A percentile compares a stretch with the other conserved stretches of the same genome.
phyloP scores from a whole-genome alignment of 2,329 filamentous ascomycete genomes.

The Claviceps quebecensis region DNA sequence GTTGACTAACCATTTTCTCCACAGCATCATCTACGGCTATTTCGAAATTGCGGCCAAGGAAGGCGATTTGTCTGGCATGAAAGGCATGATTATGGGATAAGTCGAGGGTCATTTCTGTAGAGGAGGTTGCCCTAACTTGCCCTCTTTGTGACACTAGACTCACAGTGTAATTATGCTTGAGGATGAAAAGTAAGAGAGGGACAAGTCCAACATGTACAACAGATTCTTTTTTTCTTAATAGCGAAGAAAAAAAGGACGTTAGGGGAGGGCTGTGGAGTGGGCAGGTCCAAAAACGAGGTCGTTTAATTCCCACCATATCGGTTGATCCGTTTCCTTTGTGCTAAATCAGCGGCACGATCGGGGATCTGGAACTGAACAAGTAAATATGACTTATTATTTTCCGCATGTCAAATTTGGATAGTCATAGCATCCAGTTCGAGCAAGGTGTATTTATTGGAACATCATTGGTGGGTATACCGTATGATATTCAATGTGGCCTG shows the following conservation, averaged over 20 bases:
- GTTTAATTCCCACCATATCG: neutral
- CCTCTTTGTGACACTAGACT: neutral
- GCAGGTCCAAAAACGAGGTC: slow-evolving; percentile 2
- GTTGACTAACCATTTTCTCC: neutral
- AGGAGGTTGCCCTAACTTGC: neutral
- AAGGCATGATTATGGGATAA: slow-evolving; percentile 60
- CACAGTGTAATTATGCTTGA: neutral
- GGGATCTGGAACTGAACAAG: neutral
- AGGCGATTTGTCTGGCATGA: slow-evolving; percentile 78
- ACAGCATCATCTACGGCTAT: slow-evolving; percentile 95
- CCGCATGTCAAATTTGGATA: neutral
- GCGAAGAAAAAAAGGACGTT: neutral
- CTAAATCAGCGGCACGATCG: too few relatives aligned
- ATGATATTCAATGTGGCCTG: too few relatives aligned
- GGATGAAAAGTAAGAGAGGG: neutral
- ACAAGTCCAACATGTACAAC: slow-evolving; percentile 5
- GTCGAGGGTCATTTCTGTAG: neutral
- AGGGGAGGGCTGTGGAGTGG: neutral
- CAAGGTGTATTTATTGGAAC: too few relatives aligned
- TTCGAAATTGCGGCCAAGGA: slow-evolving; percentile 99
- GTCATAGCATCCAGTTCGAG: too few relatives aligned
- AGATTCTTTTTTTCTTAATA: neutral
- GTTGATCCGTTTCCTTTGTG: neutral
- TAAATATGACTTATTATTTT: neutral
- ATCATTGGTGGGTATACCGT: too few relatives aligned